Evolutionary conservation across 2,329 filamentous ascomycete species (phyloP).

Genomic region (Fusarium pseudocircinatum): DNA sequence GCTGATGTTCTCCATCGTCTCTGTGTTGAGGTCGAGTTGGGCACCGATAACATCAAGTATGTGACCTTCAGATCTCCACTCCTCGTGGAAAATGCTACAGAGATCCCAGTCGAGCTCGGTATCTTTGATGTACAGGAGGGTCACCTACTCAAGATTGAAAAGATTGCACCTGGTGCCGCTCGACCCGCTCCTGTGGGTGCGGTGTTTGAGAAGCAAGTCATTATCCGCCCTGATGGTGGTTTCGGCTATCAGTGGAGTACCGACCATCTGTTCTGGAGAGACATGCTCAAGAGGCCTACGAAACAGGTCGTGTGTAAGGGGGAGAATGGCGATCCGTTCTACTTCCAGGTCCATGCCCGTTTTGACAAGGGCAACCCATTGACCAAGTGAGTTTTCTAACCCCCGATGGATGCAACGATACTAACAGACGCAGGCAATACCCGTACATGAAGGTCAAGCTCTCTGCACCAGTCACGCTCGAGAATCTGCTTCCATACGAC

Average conservation of each 20-base stretch:
- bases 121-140: constrained; percentile 89
- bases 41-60: constrained; percentile 96
- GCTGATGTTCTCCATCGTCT: constrained; percentile 87
- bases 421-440: constrained; percentile 69
- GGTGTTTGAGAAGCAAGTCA: constrained; percentile 85
- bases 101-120: constrained; percentile 93
- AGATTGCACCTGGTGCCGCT: constrained; percentile 90
- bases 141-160: constrained; percentile 95
- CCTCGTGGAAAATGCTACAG: constrained; percentile 93
- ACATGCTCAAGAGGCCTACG: constrained; percentile 84
- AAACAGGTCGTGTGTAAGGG: constrained; percentile 89
- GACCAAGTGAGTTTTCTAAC: constrained; percentile 63
- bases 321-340: constrained; percentile 89
- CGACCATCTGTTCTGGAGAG: constrained; percentile 91
- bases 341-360: constrained; percentile 92
- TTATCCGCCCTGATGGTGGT: constrained; percentile 91
- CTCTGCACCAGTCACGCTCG: constrained; percentile 90
- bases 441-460: constrained; percentile 95
- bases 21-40: constrained; percentile 89
- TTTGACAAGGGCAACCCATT: constrained; percentile 87
- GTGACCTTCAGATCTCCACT: constrained; percentile 94
- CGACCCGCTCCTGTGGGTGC: constrained; percentile 92
- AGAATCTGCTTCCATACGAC: constrained; percentile 94
- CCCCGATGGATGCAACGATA: background rate
- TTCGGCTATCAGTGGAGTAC: constrained; percentile 97